These are phyloP conservation scores for Beta corolliflora DNA, from an alignment of 179 eudicot genomes.

Conservation along the genomic window DNA sequence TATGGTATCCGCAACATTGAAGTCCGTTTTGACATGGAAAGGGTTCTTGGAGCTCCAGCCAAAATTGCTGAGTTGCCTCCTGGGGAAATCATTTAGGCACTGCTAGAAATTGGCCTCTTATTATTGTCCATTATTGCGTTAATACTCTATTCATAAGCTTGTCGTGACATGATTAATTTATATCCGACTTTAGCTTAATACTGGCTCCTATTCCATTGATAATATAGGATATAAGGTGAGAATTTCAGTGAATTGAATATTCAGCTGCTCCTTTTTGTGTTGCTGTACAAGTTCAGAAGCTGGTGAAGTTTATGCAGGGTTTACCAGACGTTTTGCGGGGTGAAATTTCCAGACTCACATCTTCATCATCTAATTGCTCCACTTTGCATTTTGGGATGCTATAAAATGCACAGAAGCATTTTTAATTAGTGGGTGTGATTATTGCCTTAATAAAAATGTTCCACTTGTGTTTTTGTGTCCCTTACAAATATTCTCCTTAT, in stretches of 20 bases:
- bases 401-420: neutral
- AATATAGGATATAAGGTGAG: conserved; percentile 16
- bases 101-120: neutral
- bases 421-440: neutral
- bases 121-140: conserved; percentile 9
- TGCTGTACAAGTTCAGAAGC: neutral
- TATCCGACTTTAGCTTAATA: neutral
- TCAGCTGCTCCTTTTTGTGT: neutral
- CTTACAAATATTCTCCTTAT: neutral
- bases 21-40: conserved; percentile 92
- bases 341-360: neutral
- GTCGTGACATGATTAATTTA: conserved; percentile 2
- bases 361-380: neutral
- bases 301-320: neutral
- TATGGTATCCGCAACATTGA: conserved; percentile 86
- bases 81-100: conserved; percentile 54
- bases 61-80: conserved; percentile 86
- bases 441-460: neutral
- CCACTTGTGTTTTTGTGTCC: neutral
- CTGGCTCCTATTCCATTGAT: conserved; percentile 10
- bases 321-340: neutral
- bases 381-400: neutral
- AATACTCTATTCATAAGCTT: conserved; percentile 5
- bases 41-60: conserved; percentile 66
- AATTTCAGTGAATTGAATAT: conserved; percentile 5